Evolutionary conservation across 306 rosid genomes (phyloP).

Genomic region (Amphicarpaea edgeworthii): DNA sequence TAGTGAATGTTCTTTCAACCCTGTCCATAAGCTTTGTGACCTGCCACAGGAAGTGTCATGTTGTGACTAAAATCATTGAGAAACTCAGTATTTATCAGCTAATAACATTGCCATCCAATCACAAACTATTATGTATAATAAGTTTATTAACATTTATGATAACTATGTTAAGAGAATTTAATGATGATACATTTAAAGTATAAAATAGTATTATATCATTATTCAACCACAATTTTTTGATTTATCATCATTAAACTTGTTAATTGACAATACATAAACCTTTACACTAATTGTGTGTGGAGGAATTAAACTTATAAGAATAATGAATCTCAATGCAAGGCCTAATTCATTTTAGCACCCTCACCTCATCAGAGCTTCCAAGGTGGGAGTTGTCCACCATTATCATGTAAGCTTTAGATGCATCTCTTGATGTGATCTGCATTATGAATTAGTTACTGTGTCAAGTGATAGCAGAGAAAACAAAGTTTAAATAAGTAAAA

Average conservation of each 20-base stretch:
- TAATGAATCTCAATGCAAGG: neutral
- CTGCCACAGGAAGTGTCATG: constrained; percentile 38
- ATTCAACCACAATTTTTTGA: no score
- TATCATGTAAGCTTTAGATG: constrained; percentile 66
- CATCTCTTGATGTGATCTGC: constrained; percentile 70
- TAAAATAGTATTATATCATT: no score
- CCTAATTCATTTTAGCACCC: constrained; percentile 2
- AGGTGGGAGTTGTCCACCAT: constrained; percentile 71
- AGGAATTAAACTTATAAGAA: neutral
- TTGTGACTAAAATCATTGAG: neutral
- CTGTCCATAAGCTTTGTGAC: constrained; percentile 48
- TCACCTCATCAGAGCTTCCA: constrained; percentile 76
- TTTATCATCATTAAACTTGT: no score
- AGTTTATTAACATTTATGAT: neutral
- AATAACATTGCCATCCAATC: neutral
- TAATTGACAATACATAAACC: neutral
- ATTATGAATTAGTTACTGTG: neutral
- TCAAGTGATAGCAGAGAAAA: constrained; percentile 2
- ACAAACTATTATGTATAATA: neutral
- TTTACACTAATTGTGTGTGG: neutral
- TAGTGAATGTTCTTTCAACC: constrained; percentile 49
- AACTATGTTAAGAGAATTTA: no score
- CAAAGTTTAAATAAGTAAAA: neutral
- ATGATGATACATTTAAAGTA: no score
- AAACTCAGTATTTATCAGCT: neutral